These are phyloP conservation scores for Psophocarpus tetragonolobus DNA, from an alignment of 306 rosid species.

Conservation along the genomic window DNA sequence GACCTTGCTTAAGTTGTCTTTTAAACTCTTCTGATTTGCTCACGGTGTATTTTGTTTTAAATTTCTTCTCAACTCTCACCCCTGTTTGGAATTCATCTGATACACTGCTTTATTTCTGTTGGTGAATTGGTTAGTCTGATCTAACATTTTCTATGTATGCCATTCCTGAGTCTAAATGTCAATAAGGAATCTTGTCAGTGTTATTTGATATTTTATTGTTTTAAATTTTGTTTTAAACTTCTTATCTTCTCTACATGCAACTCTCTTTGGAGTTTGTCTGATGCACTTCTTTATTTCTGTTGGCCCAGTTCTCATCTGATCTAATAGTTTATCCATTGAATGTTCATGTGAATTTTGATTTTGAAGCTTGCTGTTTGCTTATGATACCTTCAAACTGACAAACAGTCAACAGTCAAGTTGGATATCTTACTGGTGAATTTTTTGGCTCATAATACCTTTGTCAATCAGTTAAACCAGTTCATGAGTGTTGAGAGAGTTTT, in stretches of 20 bases:
- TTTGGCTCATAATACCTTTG: background rate
- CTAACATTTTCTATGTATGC: too few species aligned
- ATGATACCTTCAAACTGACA: background rate
- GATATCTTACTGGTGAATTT: background rate
- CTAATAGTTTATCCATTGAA: background rate
- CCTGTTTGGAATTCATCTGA: too few species aligned
- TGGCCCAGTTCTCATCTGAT: background rate
- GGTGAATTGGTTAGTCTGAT: too few species aligned
- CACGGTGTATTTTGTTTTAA: background rate
- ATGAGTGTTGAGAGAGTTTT: background rate
- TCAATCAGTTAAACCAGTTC: background rate
- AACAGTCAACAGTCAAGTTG: background rate
- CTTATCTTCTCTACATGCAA: background rate
- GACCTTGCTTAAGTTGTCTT: background rate
- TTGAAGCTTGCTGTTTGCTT: background rate
- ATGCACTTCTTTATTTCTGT: background rate
- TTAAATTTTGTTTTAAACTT: too few species aligned
- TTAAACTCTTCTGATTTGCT: background rate
- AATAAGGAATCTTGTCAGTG: conserved; percentile 1
- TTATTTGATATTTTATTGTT: conserved; percentile 26
- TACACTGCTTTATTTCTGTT: too few species aligned
- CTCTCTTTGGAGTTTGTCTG: background rate
- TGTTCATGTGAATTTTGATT: background rate
- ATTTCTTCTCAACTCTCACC: too few species aligned
- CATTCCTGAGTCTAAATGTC: conserved; percentile 25